Evolutionary conservation across 2,329 filamentous ascomycete species (phyloP).

Genomic region (Neofusicoccum parvum): DNA sequence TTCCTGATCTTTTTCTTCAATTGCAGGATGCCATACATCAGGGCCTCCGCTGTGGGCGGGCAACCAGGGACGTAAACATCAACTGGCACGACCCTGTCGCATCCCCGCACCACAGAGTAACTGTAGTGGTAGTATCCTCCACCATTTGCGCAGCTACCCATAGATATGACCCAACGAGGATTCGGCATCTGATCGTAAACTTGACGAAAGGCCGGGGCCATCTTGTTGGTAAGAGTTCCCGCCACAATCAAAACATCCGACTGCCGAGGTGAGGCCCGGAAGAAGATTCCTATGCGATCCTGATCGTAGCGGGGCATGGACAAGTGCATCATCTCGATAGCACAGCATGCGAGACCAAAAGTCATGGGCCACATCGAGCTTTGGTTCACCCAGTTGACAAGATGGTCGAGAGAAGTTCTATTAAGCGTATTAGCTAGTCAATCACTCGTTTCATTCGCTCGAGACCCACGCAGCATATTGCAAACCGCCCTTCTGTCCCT

Average conservation of each 20-base stretch:
- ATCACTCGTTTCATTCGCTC: too few species aligned
- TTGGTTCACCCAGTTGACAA: constrained; percentile 85
- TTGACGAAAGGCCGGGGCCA: constrained; percentile 86
- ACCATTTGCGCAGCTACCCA: constrained; percentile 84
- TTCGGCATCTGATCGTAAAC: constrained; percentile 97
- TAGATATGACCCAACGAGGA: constrained; percentile 82
- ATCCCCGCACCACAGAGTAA: constrained; percentile 76
- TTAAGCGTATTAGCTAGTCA: neutral
- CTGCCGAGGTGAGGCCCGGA: constrained; percentile 85
- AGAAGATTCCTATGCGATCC: constrained; percentile 87
- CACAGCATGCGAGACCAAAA: constrained; percentile 87
- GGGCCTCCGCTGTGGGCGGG: constrained; percentile 58
- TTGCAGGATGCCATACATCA: constrained; percentile 69
- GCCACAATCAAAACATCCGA: constrained; percentile 95
- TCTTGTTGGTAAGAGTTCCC: constrained; percentile 92
- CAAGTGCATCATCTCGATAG: constrained; percentile 92
- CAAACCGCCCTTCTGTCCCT: constrained; percentile 75
- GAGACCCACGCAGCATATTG: constrained; percentile 64
- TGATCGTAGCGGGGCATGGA: constrained; percentile 92
- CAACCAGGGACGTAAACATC: constrained; percentile 83
- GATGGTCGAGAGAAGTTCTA: constrained; percentile 77
- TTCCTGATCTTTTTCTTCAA: constrained; percentile 76
- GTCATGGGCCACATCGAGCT: constrained; percentile 91
- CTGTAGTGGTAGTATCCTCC: constrained; percentile 88
- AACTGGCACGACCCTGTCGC: constrained; percentile 79